Conservation (phyloP, 805 yeast genomes). For the Sugiyamaella mastotermitis region DNA sequence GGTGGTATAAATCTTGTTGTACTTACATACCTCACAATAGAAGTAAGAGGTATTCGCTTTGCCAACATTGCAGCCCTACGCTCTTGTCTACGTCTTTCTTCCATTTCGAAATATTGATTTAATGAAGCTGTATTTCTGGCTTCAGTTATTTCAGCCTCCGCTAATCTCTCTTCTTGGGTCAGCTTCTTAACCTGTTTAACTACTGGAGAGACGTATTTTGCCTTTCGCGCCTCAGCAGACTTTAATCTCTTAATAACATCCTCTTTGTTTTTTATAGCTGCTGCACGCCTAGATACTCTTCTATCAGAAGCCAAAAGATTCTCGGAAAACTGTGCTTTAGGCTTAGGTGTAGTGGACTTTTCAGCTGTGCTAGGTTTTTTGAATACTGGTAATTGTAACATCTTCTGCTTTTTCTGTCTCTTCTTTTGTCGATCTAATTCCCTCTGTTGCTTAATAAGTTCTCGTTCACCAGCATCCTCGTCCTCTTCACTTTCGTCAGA, state of each 20-base stretch:
- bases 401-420: constrained; percentile 27
- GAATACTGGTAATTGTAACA: constrained; percentile 32
- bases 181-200: constrained; percentile 29
- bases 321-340: constrained; percentile 33
- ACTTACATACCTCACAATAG: constrained; percentile 51
- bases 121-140: constrained; percentile 65
- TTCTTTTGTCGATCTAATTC: constrained; percentile 25
- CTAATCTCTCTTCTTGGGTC: constrained; percentile 67
- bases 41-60: constrained; percentile 52
- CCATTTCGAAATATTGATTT: constrained; percentile 77
- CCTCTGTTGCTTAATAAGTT: constrained; percentile 40
- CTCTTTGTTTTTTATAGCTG: constrained; percentile 72
- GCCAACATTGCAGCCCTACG: constrained; percentile 69
- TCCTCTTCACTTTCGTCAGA: constrained; percentile 44
- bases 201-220: constrained; percentile 32
- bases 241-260: constrained; percentile 69
- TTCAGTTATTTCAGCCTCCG: constrained; percentile 87
- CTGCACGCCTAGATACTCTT: constrained; percentile 68
- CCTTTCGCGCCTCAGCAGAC: constrained; percentile 56
- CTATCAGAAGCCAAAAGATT: constrained; percentile 48
- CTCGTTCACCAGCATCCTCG: constrained; percentile 67
- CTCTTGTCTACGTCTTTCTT: constrained; percentile 67
- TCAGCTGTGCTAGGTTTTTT: constrained; percentile 25
- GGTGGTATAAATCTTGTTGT: constrained; percentile 53
- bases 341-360: constrained; percentile 22